Percentiles rank a stretch among this genome's conserved stretches.
Conservation (phyloP, 352 stramenopile genomes). For the Globisporangium spinosum region DNA sequence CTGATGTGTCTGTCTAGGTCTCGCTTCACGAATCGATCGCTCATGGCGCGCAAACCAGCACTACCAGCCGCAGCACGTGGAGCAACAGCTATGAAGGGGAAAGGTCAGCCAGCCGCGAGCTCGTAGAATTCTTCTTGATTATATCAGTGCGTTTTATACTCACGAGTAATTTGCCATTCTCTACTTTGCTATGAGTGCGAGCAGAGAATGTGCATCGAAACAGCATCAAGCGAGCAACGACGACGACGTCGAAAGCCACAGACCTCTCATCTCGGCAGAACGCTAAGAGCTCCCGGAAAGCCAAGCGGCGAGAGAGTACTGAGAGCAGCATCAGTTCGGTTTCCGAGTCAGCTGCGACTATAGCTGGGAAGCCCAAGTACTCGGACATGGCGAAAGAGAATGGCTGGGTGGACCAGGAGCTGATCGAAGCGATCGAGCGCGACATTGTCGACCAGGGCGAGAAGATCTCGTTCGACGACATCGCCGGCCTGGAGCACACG, state of each 20-base stretch:
- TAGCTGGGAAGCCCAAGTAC: constrained; percentile 59
- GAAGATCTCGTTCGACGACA: constrained; percentile 70
- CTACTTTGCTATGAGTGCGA: background rate
- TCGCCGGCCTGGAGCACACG: constrained; percentile 72
- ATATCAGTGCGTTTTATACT: background rate
- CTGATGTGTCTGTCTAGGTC: constrained; percentile 5
- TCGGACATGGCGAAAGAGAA: constrained; percentile 73
- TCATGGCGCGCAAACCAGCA: constrained; percentile 11
- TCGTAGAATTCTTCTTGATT: background rate
- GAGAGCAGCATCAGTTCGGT: constrained; percentile 13
- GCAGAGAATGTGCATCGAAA: constrained; percentile 19
- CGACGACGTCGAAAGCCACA: constrained; percentile 1
- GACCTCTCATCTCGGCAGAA: constrained; percentile 13
- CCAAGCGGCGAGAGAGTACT: constrained; percentile 19
- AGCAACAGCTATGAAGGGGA: constrained; percentile 1
- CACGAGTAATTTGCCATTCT: no score
- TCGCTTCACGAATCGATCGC: constrained; percentile 15
- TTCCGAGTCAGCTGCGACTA: background rate
- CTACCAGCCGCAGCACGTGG: constrained; percentile 11
- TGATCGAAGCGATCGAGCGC: constrained; percentile 85
- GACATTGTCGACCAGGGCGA: constrained; percentile 78
- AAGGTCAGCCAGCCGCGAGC: constrained; percentile 8
- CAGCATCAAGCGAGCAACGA: constrained; percentile 15
- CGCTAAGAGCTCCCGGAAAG: constrained; percentile 7
- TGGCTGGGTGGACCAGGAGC: constrained; percentile 70